Percentiles rank a stretch among this genome's conserved stretches.
Evolutionary conservation across 176 grass and related monocot species (phyloP).

Genomic region (Musa troglodytarum): DNA sequence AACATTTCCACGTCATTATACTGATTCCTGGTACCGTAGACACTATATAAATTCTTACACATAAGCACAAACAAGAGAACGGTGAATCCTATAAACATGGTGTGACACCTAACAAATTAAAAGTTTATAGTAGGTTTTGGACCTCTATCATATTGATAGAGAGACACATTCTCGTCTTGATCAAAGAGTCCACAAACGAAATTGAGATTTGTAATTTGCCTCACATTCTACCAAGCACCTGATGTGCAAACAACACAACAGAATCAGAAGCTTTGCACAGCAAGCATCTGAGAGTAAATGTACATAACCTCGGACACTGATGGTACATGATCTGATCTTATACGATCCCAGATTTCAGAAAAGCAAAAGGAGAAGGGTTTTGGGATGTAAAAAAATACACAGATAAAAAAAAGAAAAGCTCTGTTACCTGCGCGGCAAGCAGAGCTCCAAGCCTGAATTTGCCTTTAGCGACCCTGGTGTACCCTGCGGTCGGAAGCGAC

Average conservation of each 20-base stretch:
- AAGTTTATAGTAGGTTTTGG: too few species aligned
- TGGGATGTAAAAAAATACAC: neutral
- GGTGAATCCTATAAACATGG: too few species aligned
- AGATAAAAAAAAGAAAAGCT: neutral
- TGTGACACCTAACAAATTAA: too few species aligned
- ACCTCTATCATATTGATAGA: too few species aligned
- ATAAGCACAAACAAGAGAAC: too few species aligned
- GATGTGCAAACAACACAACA: neutral
- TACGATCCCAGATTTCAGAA: neutral
- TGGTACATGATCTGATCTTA: neutral
- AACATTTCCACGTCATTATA: too few species aligned
- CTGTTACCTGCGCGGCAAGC: conserved; percentile 52
- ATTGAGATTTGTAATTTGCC: neutral
- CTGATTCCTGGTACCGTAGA: too few species aligned
- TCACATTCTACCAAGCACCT: neutral
- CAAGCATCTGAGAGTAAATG: neutral
- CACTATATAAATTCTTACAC: too few species aligned
- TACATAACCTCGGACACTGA: neutral
- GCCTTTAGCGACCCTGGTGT: conserved; percentile 65
- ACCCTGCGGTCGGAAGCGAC: conserved; percentile 31
- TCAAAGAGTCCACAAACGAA: neutral
- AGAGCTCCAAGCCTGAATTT: conserved; percentile 61
- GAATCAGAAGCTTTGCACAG: neutral
- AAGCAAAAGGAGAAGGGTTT: neutral
- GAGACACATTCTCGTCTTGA: too few species aligned